Base-by-base conservation (phyloP, 2,329 filamentous ascomycete species). In the Basipetospora chlamydospora region DNA sequence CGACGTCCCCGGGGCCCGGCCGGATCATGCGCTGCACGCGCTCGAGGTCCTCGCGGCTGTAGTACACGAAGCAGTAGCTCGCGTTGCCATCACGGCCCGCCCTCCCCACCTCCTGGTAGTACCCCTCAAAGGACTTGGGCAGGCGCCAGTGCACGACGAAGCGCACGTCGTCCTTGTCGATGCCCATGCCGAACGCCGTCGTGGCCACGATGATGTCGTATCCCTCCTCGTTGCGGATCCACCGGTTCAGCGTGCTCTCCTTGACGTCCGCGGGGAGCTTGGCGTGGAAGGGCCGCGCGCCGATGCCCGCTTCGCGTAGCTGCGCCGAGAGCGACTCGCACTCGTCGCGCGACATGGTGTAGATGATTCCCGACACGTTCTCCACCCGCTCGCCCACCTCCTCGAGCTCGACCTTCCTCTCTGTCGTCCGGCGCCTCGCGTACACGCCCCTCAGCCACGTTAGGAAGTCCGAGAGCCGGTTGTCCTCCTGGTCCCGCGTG, bases 111-210 rank as follows among this genome's bases (percentile, higher is more conserved):
- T 96, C 88, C 58, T 96, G 88, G 49, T 95, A 94, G 52, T 90
- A 95, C 1, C 87, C 85, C 54, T 96, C 88, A 52, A 96, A 94
- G 3, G 81, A 90, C 51, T 93, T 92, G 8, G 88, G 84, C 8
- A 94, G 69, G 41, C 85, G 81, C 86, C 88, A 96, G 57, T 96
- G 88, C 2, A 90, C 77, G 1, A 96, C 87, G 48, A 95, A 95
- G 3, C 88, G 80, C 9, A 96, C 88, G 47, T 93, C 80, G 36
- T 90, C 77, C 56, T 95, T 95, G 56, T 96, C 87, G 44, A 96
- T 95, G 18, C 88, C 88, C 88, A 96, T 96, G 3, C 88, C 88
- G 49, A 96, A 96, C 0, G 88, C 88, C 2, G 85, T 96, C 0
- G 88, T 96, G 2, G 88, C 88, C 20, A 95, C 86, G 42, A 96